Evolutionary conservation across 1,284 basidiomycete genomes (phyloP), one percentile per base, ranked within the genome.

Genomic region (Wallemia hederae): DNA sequence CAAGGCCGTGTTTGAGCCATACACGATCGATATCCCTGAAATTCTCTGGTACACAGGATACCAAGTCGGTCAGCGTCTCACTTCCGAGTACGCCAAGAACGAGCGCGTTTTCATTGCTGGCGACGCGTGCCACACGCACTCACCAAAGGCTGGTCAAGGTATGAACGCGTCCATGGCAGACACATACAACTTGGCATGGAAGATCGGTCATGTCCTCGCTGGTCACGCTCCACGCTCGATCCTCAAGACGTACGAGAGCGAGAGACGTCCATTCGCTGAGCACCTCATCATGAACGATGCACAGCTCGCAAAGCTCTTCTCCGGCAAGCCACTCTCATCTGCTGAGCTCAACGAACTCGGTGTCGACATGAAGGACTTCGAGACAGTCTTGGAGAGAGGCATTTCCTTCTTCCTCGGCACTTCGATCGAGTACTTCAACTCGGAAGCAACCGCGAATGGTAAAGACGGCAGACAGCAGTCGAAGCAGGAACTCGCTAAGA

Each of bases 31-130:
- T 2, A 74, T 76, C 15, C 75, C 77, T 1, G 72, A 78, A 25
- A 69, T 83, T 25, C 78, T 84, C 49, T 89, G 85, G 85, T 88
- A 80, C 80, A 85, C 82, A 0, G 73, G 83, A 26, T 86, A 85
- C 65, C 76, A 34, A n/a, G 24, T 84, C 75, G 83, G 83, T 1
- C 85, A 87, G 67, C 77, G 84, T 9, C 81, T 87, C 1, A 82
- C 83, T 1, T 77, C 80, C 2, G 72, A 72, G 15, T 87, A 78
- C 69, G 80, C 80, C 2, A 72, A 77, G 1, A 69, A 78, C 25
- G 78, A 85, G 19, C 77, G 85, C 0, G 75, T 85, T 1, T 87
- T 87, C 69, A 86, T 87, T 63, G 82, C 80, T 0, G 83, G 84
- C 1, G 82, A 65, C 58, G 64, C 66, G 15, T 68, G 70, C 65